Conservation (phyloP, 768 basidiomycete species). For the Termitomyces sp. region DNA sequence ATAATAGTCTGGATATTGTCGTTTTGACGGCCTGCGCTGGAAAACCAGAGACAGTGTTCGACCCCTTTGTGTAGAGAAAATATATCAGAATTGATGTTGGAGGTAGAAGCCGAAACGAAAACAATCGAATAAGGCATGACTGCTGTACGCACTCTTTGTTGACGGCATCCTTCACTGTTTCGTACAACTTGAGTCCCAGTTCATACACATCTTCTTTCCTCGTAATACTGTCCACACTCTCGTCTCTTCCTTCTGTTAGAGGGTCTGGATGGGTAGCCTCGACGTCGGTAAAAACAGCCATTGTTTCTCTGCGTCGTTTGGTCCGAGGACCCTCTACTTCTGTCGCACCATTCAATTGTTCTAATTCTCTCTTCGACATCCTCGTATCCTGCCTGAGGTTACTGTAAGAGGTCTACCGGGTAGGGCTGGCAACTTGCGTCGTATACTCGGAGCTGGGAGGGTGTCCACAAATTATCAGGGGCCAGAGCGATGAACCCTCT, state of each 20-base stretch:
- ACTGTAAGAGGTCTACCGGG: conserved; percentile 4
- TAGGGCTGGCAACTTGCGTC: conserved; percentile 3
- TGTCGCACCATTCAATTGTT: conserved; percentile 28
- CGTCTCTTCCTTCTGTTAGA: conserved; percentile 18
- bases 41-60: conserved; percentile 62
- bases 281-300: conserved; percentile 36
- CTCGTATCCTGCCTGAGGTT: conserved; percentile 1
- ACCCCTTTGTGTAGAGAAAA: conserved; percentile 44
- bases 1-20: conserved; percentile 87
- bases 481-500: conserved; percentile 9
- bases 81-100: conserved; percentile 25
- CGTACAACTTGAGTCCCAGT: conserved; percentile 71
- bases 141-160: conserved; percentile 83
- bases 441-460: conserved; percentile 5
- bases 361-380: conserved; percentile 42
- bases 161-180: conserved; percentile 75
- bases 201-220: conserved; percentile 49
- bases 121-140: conserved; percentile 42
- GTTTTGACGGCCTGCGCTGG: conserved; percentile 65
- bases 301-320: conserved; percentile 40
- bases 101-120: conserved; percentile 24
- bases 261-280: conserved; percentile 35
- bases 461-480: conserved; percentile 12
- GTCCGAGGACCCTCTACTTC: conserved; percentile 37
- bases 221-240: conserved; percentile 17